A percentile compares a stretch with the other conserved stretches of the same genome.
Evolutionary conservation across 306 rosid genomes (phyloP).

Genomic region (Pterocarpus macrocarpus): DNA sequence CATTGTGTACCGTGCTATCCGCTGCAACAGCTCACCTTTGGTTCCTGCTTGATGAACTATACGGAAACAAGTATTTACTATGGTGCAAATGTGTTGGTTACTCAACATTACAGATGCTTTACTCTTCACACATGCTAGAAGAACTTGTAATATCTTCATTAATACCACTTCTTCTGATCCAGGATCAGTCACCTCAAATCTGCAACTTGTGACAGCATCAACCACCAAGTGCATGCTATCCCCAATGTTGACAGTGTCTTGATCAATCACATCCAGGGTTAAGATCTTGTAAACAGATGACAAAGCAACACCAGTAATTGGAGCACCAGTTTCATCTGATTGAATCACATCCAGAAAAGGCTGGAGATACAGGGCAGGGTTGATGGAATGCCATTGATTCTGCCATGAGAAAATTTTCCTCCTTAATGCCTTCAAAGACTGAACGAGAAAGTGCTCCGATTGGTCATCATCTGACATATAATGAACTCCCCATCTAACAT

Average conservation of each 20-base stretch:
- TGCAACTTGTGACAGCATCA: slow-evolving; percentile 91
- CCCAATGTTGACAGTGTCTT: slow-evolving; percentile 70
- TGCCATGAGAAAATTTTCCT: slow-evolving; percentile 81
- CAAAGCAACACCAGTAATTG: slow-evolving; percentile 88
- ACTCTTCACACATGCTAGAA: slow-evolving; percentile 88
- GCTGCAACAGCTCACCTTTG: slow-evolving; percentile 88
- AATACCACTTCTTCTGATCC: slow-evolving; percentile 91
- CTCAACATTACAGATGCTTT: slow-evolving; percentile 80
- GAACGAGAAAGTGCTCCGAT: slow-evolving; percentile 80
- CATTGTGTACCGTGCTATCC: slow-evolving; percentile 91
- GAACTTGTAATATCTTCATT: slow-evolving; percentile 92
- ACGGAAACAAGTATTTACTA: slow-evolving; percentile 89
- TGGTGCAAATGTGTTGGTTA: slow-evolving; percentile 90
- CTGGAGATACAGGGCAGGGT: slow-evolving; percentile 79
- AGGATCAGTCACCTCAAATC: slow-evolving; percentile 94
- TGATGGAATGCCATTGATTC: slow-evolving; percentile 76
- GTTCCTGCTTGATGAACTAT: slow-evolving; percentile 93
- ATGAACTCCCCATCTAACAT: slow-evolving; percentile 91
- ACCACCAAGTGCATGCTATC: slow-evolving; percentile 85
- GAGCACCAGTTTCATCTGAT: slow-evolving; percentile 93
- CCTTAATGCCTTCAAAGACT: slow-evolving; percentile 75
- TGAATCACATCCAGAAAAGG: slow-evolving; percentile 88
- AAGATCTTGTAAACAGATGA: slow-evolving; percentile 89
- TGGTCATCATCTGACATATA: slow-evolving; percentile 86
- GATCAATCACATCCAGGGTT: slow-evolving; percentile 83